phyloP scores from a whole-genome alignment of 2,329 filamentous ascomycete species.

The Colletotrichum paranaense region DNA sequence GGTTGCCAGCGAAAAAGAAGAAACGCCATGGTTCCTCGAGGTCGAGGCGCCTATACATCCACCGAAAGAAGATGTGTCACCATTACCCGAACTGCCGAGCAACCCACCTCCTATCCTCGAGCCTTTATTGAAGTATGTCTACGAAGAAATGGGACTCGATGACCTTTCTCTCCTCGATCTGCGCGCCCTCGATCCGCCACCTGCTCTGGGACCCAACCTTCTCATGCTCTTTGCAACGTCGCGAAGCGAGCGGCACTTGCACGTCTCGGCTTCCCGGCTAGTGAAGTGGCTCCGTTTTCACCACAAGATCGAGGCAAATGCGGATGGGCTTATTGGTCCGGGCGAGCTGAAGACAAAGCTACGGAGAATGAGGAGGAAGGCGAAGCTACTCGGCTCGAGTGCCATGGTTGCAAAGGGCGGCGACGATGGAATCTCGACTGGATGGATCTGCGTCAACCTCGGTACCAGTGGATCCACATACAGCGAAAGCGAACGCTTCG shows the following conservation, averaged over 20 bases:
- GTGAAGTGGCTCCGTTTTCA: conserved; percentile 85
- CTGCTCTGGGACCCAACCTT: conserved; percentile 87
- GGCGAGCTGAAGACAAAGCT: conserved; percentile 93
- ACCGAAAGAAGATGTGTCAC: conserved; percentile 57
- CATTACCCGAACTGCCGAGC: conserved; percentile 68
- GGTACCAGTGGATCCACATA: conserved; percentile 73
- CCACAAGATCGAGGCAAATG: conserved; percentile 78
- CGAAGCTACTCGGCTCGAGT: conserved; percentile 81
- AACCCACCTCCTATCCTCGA: conserved; percentile 78
- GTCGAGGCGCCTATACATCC: conserved; percentile 70
- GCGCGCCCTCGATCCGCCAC: conserved; percentile 84
- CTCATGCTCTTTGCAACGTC: conserved; percentile 95
- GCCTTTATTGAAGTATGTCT: conserved; percentile 80
- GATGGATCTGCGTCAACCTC: conserved; percentile 96
- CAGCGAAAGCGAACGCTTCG: conserved; percentile 55
- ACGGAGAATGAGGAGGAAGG: conserved; percentile 81
- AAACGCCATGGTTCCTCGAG: conserved; percentile 87
- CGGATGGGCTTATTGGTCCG: conserved; percentile 88
- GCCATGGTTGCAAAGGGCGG: conserved; percentile 70
- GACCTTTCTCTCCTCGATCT: conserved; percentile 85
- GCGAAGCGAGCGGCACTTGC: conserved; percentile 91
- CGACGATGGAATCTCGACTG: conserved; percentile 90
- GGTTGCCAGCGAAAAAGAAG: conserved; percentile 38
- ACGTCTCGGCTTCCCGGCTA: conserved; percentile 89
- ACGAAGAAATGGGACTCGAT: conserved; percentile 88